Percentiles rank a stretch among this genome's conserved stretches.
These are phyloP conservation scores for Fonsecaea nubica DNA, from an alignment of 2,329 filamentous ascomycete species.

Conservation along the genomic window DNA sequence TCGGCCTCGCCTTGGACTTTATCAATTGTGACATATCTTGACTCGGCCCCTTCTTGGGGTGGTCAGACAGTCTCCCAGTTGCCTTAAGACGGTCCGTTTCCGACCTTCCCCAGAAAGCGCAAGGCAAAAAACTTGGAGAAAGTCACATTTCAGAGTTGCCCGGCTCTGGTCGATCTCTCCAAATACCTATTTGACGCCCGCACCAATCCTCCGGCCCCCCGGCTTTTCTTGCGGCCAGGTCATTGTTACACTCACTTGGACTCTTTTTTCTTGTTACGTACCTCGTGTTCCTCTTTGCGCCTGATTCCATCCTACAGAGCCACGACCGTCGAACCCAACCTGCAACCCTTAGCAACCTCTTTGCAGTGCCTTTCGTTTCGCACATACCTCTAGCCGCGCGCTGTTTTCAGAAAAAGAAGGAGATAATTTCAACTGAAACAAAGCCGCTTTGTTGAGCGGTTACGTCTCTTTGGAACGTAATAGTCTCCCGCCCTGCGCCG, in stretches of 20 bases:
- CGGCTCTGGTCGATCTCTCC: slow-evolving; percentile 15
- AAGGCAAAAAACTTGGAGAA: slow-evolving; percentile 19
- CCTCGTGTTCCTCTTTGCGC: slow-evolving; percentile 15
- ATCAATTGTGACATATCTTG: neutral
- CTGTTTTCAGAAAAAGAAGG: slow-evolving; percentile 15
- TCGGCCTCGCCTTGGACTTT: neutral
- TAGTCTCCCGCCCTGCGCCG: slow-evolving; percentile 8
- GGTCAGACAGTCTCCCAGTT: slow-evolving; percentile 11
- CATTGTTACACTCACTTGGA: slow-evolving; percentile 18
- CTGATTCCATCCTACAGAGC: neutral
- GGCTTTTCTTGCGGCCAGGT: slow-evolving; percentile 26
- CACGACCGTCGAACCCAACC: neutral
- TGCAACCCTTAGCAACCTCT: slow-evolving; percentile 3
- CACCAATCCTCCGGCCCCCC: slow-evolving; percentile 13
- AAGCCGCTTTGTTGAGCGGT: slow-evolving; percentile 36
- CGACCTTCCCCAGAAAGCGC: slow-evolving; percentile 2
- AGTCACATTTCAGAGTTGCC: slow-evolving; percentile 6
- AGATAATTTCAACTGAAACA: slow-evolving; percentile 9
- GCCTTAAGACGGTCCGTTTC: neutral
- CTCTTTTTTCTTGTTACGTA: slow-evolving; percentile 12
- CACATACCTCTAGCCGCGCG: slow-evolving; percentile 14
- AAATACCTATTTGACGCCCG: slow-evolving; percentile 16
- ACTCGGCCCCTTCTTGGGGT: neutral
- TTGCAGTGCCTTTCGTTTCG: neutral
- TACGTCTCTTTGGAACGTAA: slow-evolving; percentile 24